Evolutionary conservation across 805 yeast species (phyloP), one percentile per base, ranked within the genome.

Genomic region (Monosporozyma siamensis): DNA sequence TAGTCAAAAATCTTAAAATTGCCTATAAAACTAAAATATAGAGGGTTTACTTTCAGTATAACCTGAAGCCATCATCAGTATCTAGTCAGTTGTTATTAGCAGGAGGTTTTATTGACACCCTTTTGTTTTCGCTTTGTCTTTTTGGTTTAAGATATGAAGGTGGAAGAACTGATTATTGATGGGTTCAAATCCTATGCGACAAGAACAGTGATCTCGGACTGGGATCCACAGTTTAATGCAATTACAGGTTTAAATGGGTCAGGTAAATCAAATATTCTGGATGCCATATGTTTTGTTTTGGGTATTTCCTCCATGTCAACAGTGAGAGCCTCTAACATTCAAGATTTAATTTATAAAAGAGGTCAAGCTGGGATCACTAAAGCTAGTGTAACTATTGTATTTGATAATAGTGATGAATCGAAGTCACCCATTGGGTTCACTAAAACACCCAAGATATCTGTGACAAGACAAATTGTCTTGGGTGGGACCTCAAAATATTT

Each of bases 281-380:
- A 92, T 64, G 95, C 99, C 44, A 90, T 92, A 44, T 92, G 98
- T 65, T 92, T 92, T 64, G 99, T 94, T n/a, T 70, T 92, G 26
- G 99, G 99, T 43, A 89, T 92, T 46, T 81, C 95, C 1, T 78
- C 95, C 10, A 88, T 90, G 92, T 61, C 85, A n/a, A 84, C 95
- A 0, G 96, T 94, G 22, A 72, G 99, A 58, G 99, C 98, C 0
- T 80, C 87, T 5, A 89, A 82, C 56, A 68, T 89, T 32, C 97
- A 90, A 57, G 99, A 92, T 62, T 74, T 92, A 58, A 92, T 92
- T 40, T 92, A 92, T 61, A 92, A 92, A 55, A 77, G 97, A 53
- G 98, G 98, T 10, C 98, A 92, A 61, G 97, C 98, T 0, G 97
- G 97, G 50, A 90, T 90, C 11, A 89, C 97, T 1, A 89, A 87